Evolutionary conservation across 2,329 filamentous ascomycete genomes (phyloP).

Genomic region (Nemania serpens): DNA sequence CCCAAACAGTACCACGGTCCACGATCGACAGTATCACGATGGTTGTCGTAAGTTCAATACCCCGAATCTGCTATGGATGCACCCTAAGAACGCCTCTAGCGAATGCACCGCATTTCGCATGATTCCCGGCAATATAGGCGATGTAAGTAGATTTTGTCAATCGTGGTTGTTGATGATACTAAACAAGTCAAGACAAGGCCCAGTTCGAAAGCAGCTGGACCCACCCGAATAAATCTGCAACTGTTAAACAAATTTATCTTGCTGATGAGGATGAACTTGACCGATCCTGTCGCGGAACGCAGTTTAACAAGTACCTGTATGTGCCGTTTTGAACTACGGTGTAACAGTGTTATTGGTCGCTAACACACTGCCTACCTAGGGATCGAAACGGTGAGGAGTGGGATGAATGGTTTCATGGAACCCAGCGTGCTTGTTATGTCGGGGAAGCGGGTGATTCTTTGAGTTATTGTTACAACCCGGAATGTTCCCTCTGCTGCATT

Average conservation of each 20-base stretch:
- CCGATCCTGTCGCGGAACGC: not conserved
- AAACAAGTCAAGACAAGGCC: not conserved
- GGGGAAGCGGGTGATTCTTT: not conserved
- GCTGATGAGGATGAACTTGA: not conserved
- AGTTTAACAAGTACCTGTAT: not conserved
- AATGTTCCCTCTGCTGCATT: slow-evolving; percentile 2
- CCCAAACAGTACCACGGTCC: too few relatives aligned
- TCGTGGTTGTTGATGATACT: not conserved
- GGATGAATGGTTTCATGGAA: not conserved
- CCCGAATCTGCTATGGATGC: not conserved
- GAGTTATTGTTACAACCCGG: not conserved
- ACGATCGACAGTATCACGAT: not conserved
- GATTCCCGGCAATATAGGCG: not conserved
- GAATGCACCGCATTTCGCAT: not conserved
- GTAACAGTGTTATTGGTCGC: not conserved
- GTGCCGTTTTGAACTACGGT: not conserved
- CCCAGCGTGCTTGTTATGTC: slow-evolving; percentile 1
- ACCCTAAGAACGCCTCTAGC: not conserved
- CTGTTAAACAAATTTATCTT: not conserved
- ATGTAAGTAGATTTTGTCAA: not conserved
- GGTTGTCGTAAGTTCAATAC: not conserved
- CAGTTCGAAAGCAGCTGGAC: not conserved
- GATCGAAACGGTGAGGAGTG: not conserved
- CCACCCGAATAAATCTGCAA: not conserved
- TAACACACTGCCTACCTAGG: not conserved